Evolutionary conservation across 768 basidiomycete species (phyloP), one percentile per base, ranked within the genome.

Genomic region (Tricholomella constricta): DNA sequence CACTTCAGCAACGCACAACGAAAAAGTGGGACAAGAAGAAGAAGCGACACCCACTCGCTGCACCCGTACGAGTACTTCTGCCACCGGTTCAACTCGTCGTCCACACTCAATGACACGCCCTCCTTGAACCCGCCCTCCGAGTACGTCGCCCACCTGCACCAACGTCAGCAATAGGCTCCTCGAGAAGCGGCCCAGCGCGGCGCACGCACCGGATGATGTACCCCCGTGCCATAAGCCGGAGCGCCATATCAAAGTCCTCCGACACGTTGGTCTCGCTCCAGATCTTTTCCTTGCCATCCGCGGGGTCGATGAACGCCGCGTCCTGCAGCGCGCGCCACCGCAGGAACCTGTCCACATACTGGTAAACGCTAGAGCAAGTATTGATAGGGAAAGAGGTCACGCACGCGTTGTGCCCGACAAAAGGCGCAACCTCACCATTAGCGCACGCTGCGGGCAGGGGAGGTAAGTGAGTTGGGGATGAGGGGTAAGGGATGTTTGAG

Each of bases 21-120:
- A 64, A 58, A 66, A 60, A 66, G n/a, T n/a, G n/a, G n/a, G n/a
- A n/a, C n/a, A 70, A 70, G 56, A 62, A 64, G 57, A 68, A 58
- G 19, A 41, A 60, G 75, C 78, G 49, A 63, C 59, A 67, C 81
- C 69, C 52, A 87, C 76, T 78, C 88, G 76, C 73, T 84, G 71
- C 70, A 86, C 74, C 76, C 83, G 78, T 69, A 85, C 45, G 82
- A 69, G 58, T 80, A 81, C 55, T 94, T 95, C 54, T 94, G 90
- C 93, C 93, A 96, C 3, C 93, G 71, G 62, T 93, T 94, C 41
- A 94, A 68, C 65, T 96, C 93, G 66, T 95, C 93, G 52, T 94
- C 92, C 58, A 84, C 82, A 3, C 89, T 93, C 25, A 96, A 76
- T 1, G 88, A 89, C 23, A 96, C 93, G 58, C 94, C 94, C 65